A percentile compares a stretch with the other conserved stretches of the same genome.
Evolutionary conservation across 345 rosid species (phyloP).

Genomic region (Passiflora organensis): DNA sequence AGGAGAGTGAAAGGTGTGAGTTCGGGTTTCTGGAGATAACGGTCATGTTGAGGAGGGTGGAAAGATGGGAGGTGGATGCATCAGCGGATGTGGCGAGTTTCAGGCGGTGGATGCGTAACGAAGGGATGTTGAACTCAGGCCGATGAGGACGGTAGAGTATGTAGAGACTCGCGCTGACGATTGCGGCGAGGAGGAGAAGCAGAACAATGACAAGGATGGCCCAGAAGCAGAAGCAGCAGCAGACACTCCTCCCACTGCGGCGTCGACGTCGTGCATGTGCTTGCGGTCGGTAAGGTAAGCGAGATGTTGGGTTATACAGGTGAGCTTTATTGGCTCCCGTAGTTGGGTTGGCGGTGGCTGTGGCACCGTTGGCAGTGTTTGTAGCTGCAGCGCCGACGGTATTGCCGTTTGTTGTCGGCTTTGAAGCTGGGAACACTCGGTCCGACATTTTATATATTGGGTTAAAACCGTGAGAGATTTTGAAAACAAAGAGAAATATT

Average conservation of each 20-base stretch:
- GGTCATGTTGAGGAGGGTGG: constrained; percentile 76
- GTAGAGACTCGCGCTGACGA: constrained; percentile 71
- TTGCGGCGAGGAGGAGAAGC: constrained; percentile 55
- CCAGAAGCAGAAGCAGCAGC: constrained; percentile 96
- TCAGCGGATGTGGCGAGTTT: constrained; percentile 66
- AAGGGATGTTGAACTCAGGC: constrained; percentile 60
- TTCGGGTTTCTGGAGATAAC: constrained; percentile 69
- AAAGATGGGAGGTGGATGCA: constrained; percentile 56
- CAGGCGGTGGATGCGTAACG: constrained; percentile 62
- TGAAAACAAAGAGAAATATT: neutral
- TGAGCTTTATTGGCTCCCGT: constrained; percentile 38
- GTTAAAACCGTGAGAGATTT: neutral
- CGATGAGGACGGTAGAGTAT: constrained; percentile 74
- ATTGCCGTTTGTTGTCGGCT: constrained; percentile 17
- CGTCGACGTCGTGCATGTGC: constrained; percentile 46
- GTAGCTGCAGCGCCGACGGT: constrained; percentile 7
- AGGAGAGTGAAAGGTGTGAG: constrained; percentile 58
- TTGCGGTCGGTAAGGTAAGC: constrained; percentile 57
- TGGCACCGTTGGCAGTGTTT: neutral
- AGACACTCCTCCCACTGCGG: constrained; percentile 52
- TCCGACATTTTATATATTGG: constrained; percentile 43
- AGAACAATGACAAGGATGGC: constrained; percentile 50
- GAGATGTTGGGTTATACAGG: constrained; percentile 51
- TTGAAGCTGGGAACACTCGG: constrained; percentile 65
- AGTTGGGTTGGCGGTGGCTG: constrained; percentile 14